These are phyloP conservation scores for Citrus maxima DNA, from an alignment of 345 rosid genomes.

Conservation along the genomic window DNA sequence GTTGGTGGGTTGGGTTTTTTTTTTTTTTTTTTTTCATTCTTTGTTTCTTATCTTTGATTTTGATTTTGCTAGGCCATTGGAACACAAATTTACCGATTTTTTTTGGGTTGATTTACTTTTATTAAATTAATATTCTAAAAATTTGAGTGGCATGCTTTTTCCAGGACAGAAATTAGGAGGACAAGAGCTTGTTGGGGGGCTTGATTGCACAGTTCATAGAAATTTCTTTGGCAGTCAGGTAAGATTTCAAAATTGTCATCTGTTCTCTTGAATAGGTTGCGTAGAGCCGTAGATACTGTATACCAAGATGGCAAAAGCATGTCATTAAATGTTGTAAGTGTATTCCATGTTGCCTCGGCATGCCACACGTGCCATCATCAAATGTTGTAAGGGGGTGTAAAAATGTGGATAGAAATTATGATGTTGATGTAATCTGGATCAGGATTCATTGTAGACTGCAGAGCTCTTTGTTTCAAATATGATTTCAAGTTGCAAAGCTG, in stretches of 20 bases:
- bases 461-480: neutral
- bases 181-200: conserved; percentile 84
- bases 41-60: neutral
- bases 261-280: neutral
- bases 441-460: neutral
- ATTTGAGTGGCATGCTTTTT: conserved; percentile 4
- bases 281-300: neutral
- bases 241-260: neutral
- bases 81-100: neutral
- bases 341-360: neutral
- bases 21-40: conserved; percentile 7
- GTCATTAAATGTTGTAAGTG: neutral
- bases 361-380: neutral
- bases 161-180: conserved; percentile 96
- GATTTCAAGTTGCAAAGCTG: neutral
- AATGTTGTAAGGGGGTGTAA: neutral
- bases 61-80: neutral
- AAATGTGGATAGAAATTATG: neutral
- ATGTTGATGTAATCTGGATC: neutral
- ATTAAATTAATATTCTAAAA: neutral
- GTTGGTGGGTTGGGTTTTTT: conserved; percentile 62
- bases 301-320: neutral
- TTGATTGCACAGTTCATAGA: conserved; percentile 83
- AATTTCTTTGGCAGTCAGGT: conserved; percentile 99
- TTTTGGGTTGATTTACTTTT: neutral